These are phyloP conservation scores for Puccinia coronata DNA, from an alignment of 1,284 basidiomycete genomes.

Conservation along the genomic window DNA sequence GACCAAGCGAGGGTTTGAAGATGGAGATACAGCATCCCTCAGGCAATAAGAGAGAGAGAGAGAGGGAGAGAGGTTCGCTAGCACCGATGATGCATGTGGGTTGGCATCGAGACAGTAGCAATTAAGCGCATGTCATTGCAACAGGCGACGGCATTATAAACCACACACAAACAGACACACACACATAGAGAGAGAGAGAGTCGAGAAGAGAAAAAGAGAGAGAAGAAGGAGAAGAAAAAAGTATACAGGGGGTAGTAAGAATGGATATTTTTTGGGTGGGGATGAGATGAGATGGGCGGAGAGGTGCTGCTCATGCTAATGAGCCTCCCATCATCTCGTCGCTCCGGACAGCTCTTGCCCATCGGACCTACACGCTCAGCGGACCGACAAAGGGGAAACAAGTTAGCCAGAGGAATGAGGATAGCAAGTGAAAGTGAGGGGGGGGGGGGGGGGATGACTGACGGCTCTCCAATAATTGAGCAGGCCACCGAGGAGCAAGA, in stretches of 20 bases:
- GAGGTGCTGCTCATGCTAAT: constrained; percentile 34
- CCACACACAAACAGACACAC: no score
- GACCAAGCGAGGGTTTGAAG: no score
- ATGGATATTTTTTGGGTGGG: not conserved
- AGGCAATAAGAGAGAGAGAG: no score
- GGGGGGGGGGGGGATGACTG: not conserved
- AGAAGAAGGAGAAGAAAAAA: not conserved
- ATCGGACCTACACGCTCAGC: constrained; percentile 33
- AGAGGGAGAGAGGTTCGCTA: no score
- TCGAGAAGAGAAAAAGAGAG: constrained; percentile 2
- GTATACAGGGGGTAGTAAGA: not conserved
- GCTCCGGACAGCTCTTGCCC: constrained; percentile 39
- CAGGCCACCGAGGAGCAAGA: constrained; percentile 66
- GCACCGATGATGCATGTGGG: no score
- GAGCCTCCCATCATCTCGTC: constrained; percentile 20
- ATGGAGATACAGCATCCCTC: no score
- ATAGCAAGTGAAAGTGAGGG: not conserved
- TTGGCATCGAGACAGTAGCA: no score
- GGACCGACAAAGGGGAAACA: not conserved
- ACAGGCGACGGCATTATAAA: no score
- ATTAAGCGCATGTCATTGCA: no score
- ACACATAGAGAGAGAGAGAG: no score
- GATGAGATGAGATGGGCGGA: not conserved
- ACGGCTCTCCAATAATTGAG: constrained; percentile 73
- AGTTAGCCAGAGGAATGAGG: not conserved